A percentile compares a stretch with the other conserved stretches of the same genome.
phyloP scores from a whole-genome alignment of 2,329 filamentous ascomycete genomes.

The Alternaria longipes region DNA sequence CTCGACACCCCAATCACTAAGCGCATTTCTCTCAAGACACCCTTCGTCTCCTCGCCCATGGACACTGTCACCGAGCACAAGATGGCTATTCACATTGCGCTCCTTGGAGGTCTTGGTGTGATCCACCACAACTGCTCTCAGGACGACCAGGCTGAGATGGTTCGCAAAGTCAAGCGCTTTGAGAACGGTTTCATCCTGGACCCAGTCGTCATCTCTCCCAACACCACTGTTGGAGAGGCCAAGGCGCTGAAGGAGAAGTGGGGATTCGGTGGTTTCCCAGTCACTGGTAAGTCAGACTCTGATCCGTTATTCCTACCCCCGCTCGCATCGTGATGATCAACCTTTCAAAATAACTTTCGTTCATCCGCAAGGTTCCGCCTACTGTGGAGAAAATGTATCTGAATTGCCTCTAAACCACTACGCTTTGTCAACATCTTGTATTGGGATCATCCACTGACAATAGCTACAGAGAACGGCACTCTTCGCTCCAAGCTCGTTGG shows the following conservation, averaged over 20 bases:
- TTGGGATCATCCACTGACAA: slow-evolving; percentile 32
- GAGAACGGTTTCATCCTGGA: slow-evolving; percentile 99
- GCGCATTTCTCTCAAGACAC: slow-evolving; percentile 94
- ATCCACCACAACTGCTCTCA: slow-evolving; percentile 99
- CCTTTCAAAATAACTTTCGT: slow-evolving; percentile 95
- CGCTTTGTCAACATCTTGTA: slow-evolving; percentile 8
- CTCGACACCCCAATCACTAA: slow-evolving; percentile 95
- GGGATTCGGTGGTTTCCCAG: slow-evolving; percentile 98
- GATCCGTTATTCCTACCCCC: slow-evolving; percentile 17
- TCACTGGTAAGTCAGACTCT: slow-evolving; percentile 79
- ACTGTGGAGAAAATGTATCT: slow-evolving; percentile 77
- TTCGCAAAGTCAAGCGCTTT: slow-evolving; percentile 98
- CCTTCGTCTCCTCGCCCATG: slow-evolving; percentile 98
- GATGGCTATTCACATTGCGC: slow-evolving; percentile 98
- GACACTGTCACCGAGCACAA: slow-evolving; percentile 99
- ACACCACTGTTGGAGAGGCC: slow-evolving; percentile 89
- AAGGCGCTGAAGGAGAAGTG: slow-evolving; percentile 95
- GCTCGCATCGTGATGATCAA: slow-evolving; percentile 75
- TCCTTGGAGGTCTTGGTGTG: slow-evolving; percentile 88
- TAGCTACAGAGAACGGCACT: slow-evolving; percentile 78
- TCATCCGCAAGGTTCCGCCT: slow-evolving; percentile 95
- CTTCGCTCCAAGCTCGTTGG: slow-evolving; percentile 95
- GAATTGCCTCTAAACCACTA: slow-evolving; percentile 45
- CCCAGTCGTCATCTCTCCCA: slow-evolving; percentile 87
- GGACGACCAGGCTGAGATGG: slow-evolving; percentile 97